Percentiles rank a stretch among this genome's conserved stretches.
These are phyloP conservation scores for Moesziomyces sp. DNA, from an alignment of 1,284 basidiomycete species.

Conservation along the genomic window DNA sequence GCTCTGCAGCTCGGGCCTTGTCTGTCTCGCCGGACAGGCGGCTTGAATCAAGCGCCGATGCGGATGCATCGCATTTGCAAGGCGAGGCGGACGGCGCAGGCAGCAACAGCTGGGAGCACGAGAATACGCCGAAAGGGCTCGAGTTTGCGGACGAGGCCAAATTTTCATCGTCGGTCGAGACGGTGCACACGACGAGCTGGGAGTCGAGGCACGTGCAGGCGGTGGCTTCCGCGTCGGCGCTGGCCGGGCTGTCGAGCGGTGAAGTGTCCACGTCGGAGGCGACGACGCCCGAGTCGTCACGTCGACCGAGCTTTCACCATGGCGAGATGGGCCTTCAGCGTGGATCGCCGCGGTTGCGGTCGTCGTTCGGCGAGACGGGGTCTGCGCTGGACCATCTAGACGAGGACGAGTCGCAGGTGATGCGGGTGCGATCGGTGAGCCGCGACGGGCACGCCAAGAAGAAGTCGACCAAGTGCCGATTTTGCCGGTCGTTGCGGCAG, in stretches of 20 bases:
- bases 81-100: slow-evolving; percentile 1
- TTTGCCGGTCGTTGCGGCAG: slow-evolving; percentile 42
- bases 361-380: slow-evolving; percentile 18
- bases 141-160: slow-evolving; percentile 25
- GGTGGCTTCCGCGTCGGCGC: not conserved
- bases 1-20: too few species aligned
- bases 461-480: slow-evolving; percentile 47
- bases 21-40: not conserved
- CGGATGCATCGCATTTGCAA: slow-evolving; percentile 6
- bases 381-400: slow-evolving; percentile 16
- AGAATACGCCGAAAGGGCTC: slow-evolving; percentile 28
- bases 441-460: slow-evolving; percentile 44
- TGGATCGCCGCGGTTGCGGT: slow-evolving; percentile 12
- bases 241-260: slow-evolving; percentile 27
- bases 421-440: slow-evolving; percentile 36
- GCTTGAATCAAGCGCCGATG: slow-evolving; percentile 2
- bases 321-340: slow-evolving; percentile 9
- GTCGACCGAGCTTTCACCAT: slow-evolving; percentile 41
- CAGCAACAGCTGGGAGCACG: slow-evolving; percentile 7
- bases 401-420: slow-evolving; percentile 23
- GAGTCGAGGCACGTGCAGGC: slow-evolving; percentile 15
- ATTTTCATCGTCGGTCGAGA: slow-evolving; percentile 47
- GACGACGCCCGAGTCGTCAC: slow-evolving; percentile 43
- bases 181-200: slow-evolving; percentile 29
- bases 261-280: slow-evolving; percentile 39